Base-by-base conservation (phyloP, 2,329 filamentous ascomycete genomes). In the Teratosphaeria nubilosa region DNA sequence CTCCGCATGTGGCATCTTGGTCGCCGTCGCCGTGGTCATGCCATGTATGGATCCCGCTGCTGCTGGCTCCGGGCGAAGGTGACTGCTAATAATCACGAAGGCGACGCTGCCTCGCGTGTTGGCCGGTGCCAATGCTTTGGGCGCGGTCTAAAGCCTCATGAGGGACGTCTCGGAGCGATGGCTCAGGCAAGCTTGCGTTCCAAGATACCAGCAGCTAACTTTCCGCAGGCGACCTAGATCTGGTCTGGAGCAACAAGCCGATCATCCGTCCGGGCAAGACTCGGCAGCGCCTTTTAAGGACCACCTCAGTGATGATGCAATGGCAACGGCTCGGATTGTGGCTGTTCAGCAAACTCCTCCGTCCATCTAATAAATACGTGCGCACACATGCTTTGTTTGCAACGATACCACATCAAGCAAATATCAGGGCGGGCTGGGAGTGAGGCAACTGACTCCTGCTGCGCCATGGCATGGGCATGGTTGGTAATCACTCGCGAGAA, bases 1-100 rank as follows among this genome's bases (percentile, higher is more conserved):
- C 41, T 48, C 41, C 25, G 37, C 53, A 30, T 55, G 53, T 34
- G 53, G 53, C 53, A 55, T 55, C 30, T 37, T 55, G 53, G 31
- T 22, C 20, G 53, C 30, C 20, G 41, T 48, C 41, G 41, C 41
- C 41, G 41, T 48, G 41, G 16, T 48, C 41, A 48, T 48, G 41
- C 41, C 41, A 48, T 48, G 20, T 20, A 48, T 7, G 5, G 27
- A 48, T 48, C n/a, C n/a, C n/a, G n/a, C 41, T 16, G 41, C n/a
- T 20, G 9, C n/a, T 30, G 27, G 27, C 41, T 20, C 20, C 5
- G 20, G 9, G 41, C 22, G 20, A 10, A 20, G n/a, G 22, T 20
- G n/a, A 22, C 6, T n/a, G n/a, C n/a, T 20, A 22, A 48, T 48
- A 13, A 10, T 13, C 11, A 22, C 41, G 41, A 20, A n/a, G 41